Evolutionary conservation across 352 stramenopile species (phyloP), one percentile per base, ranked within the genome.

Genomic region (Globisporangium iwayamae): DNA sequence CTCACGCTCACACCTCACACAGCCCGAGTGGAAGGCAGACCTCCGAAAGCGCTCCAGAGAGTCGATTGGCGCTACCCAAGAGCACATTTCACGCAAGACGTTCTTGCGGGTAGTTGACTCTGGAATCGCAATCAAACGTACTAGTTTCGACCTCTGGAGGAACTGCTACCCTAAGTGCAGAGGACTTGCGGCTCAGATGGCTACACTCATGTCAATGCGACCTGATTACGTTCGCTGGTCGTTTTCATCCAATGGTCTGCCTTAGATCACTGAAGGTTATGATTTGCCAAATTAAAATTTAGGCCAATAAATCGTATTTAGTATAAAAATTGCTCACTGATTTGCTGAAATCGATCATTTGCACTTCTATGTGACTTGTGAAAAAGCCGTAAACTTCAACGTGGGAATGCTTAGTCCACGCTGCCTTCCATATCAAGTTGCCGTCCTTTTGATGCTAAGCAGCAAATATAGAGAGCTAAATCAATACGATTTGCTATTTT

Each of bases 171-270:
- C 32, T 4, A 7, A 36, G 32, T 36, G 6, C 32, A 36, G 32
- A 36, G 32, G 32, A 7, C 6, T 36, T 7, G 32, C 32, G 6
- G 4, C 30, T 18, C 18, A 62, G 18, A 62, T 62, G 56, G 56
- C 56, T 62, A 62, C 56, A 62, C 43, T 62, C 56, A 28, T 62
- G 56, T 62, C 56, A 2, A 55, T 62, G 56, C 8, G 41, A 62
- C 56, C 41, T 62, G 56, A 62, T 54, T 52, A 34, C 56, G 43
- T 25, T 25, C 9, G 36, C 13, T 8, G 0, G 0, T 18, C 2
- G 28, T 32, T 55, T 54, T 55, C 16, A 54, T 6, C 56, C 18
- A 62, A 55, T 55, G 11, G 32, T 16, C 11, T 10, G 8, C 4
- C 25, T 8, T 13, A 0, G 6, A 34, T 3, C 3, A 20, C 2